phyloP scores from a whole-genome alignment of 192 early-diverging fungal species.

The Helicostylum pulchrum region DNA sequence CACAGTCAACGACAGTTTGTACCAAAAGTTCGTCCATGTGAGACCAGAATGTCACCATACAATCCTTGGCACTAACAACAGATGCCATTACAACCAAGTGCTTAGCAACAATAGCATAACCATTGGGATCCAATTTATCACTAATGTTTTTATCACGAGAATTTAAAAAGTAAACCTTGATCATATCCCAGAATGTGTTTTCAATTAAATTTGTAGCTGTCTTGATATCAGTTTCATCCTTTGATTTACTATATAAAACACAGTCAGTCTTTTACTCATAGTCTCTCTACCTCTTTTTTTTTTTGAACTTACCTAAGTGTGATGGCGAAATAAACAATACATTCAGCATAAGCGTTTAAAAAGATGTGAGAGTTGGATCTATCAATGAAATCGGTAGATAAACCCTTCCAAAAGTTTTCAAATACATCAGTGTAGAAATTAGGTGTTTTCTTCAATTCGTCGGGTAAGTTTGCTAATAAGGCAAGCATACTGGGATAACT shows the following conservation, averaged over 20 bases:
- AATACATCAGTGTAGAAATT: conserved; percentile 61
- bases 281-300: background rate
- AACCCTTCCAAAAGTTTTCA: conserved; percentile 56
- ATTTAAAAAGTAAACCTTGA: conserved; percentile 42
- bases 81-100: conserved; percentile 7
- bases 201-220: conserved; percentile 23
- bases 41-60: conserved; percentile 14
- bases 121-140: conserved; percentile 21
- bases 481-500: conserved; percentile 80
- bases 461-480: conserved; percentile 63
- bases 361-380: conserved; percentile 45
- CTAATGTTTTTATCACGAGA: background rate
- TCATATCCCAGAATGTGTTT: conserved; percentile 38
- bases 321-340: conserved; percentile 53
- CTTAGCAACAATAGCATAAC: conserved; percentile 14
- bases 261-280: no score
- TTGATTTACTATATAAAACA: conserved; percentile 3
- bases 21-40: conserved; percentile 7
- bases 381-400: conserved; percentile 47
- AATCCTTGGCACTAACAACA: conserved; percentile 16
- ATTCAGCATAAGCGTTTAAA: conserved; percentile 64
- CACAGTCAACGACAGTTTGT: conserved; percentile 11
- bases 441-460: conserved; percentile 27
- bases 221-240: background rate
- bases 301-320: conserved; percentile 35